Percentiles rank a stretch among this genome's conserved stretches.
These are phyloP conservation scores for Colletotrichum cereale DNA, from an alignment of 2,329 filamentous ascomycete genomes.

Conservation along the genomic window DNA sequence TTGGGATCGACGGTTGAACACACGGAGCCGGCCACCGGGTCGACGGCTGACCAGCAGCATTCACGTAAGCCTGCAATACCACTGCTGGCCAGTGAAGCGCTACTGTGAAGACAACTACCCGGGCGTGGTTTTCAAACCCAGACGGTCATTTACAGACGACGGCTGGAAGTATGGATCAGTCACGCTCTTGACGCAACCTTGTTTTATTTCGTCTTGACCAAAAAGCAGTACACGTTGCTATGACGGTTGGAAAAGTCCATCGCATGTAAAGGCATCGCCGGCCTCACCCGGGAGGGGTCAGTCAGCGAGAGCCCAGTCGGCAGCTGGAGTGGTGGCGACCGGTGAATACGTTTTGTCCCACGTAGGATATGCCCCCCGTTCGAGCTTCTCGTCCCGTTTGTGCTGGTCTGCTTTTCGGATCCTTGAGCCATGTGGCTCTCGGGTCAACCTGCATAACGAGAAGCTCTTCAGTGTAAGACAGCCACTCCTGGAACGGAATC, in stretches of 20 bases:
- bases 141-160: not conserved
- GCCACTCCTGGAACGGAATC: not conserved
- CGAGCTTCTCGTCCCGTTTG: not conserved
- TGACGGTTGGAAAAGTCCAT: not conserved
- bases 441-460: not conserved
- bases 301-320: not conserved
- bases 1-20: not conserved
- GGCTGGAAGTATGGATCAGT: not conserved
- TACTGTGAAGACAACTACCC: not conserved
- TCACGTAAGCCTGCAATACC: not conserved
- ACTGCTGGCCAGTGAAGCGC: not conserved
- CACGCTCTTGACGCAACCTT: not conserved
- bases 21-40: not conserved
- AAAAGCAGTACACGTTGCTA: not conserved
- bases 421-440: not conserved
- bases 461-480: not conserved
- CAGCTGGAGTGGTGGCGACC: not conserved
- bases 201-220: not conserved
- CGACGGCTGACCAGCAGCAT: not conserved
- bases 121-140: not conserved
- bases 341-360: not conserved
- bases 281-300: not conserved
- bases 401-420: not conserved
- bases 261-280: not conserved
- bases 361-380: not conserved